Conservation (phyloP, 306 rosid genomes). For the Abrus pulchellus region DNA sequence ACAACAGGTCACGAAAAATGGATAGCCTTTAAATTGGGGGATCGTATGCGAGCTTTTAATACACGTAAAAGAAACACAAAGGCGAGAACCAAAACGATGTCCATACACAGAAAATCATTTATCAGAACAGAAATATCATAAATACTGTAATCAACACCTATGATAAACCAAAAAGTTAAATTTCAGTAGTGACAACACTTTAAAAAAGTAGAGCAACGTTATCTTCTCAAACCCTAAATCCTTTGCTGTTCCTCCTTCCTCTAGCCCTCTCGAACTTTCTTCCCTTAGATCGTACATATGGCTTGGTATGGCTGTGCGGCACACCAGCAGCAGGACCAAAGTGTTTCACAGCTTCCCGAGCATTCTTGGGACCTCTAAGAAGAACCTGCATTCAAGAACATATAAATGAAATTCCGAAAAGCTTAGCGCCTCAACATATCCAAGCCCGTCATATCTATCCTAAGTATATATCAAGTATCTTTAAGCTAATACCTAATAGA, state of each 20-base stretch:
- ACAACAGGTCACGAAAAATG: neutral
- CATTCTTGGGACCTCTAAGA: slow-evolving; percentile 80
- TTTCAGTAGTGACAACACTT: slow-evolving; percentile 14
- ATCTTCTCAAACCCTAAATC: slow-evolving; percentile 66
- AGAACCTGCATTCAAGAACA: slow-evolving; percentile 62
- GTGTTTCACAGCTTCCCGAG: slow-evolving; percentile 86
- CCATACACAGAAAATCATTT: neutral
- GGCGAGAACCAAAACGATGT: neutral
- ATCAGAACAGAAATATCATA: slow-evolving; percentile 9
- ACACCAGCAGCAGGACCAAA: slow-evolving; percentile 95
- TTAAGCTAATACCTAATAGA: neutral
- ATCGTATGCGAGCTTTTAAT: neutral
- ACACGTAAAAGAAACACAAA: neutral
- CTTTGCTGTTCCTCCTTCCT: slow-evolving; percentile 81
- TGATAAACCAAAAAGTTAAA: neutral
- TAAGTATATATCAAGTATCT: neutral
- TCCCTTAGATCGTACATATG: slow-evolving; percentile 78
- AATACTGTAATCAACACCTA: slow-evolving; percentile 20
- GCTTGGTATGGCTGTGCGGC: slow-evolving; percentile 85
- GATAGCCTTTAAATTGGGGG: neutral
- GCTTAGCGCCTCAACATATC: neutral
- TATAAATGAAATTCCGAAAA: neutral
- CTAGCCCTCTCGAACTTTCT: slow-evolving; percentile 85
- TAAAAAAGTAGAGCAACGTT: neutral
- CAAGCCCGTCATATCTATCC: neutral